Evolutionary conservation across 202 grass and related monocot species (phyloP), one percentile per base, ranked within the genome.

Genomic region (Zoysia matrella): DNA sequence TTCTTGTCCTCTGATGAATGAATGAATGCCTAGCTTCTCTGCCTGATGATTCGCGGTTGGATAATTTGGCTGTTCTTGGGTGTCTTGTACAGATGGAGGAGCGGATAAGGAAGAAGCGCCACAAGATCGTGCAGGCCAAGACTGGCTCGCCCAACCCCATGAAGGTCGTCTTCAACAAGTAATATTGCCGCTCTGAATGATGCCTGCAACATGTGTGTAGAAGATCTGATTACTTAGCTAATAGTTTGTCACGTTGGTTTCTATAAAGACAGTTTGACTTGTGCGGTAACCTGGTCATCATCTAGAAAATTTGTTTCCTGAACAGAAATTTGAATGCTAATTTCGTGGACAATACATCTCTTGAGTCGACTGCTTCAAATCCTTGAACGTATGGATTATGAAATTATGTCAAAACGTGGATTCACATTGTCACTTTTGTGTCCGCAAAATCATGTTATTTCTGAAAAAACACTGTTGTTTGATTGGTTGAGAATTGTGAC

Each of bases 151-250:
- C 86, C 3, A 84, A 89, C 6, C 84, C 90, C 22, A 91, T 88
- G 84, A 91, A 91, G 65, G 84, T 98, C 57, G 67, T 85, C 80
- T 98, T 98, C 76, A 95, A 95, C 82, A 98, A 98, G 92, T 98
- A 92, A 93, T 83, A 9, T 47, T 47, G 51, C 30, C 10, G 2
- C 16, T 55, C 58, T 16, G 10, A 30, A 39, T 8, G 56, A 6
- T 18, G 15, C 54, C 48, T 65, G 42, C 70, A 49, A 73, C 45
- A 60, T 49, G n/a, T 84, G 43, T n/a, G 15, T 70, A 30, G 47
- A 71, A 70, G n/a, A 76, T 84, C 11, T 45, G 80, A 56, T 42
- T 58, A 16, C 11, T 56, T 60, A 58, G 6, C 4, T 78, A 67
- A 6, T 16, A 71, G 46, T 15, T 68, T 4, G 4, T 41, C 11